A percentile compares a stretch with the other conserved stretches of the same genome.
Conservation (phyloP, 352 stramenopile genomes). For the Phytophthora boehmeriae region DNA sequence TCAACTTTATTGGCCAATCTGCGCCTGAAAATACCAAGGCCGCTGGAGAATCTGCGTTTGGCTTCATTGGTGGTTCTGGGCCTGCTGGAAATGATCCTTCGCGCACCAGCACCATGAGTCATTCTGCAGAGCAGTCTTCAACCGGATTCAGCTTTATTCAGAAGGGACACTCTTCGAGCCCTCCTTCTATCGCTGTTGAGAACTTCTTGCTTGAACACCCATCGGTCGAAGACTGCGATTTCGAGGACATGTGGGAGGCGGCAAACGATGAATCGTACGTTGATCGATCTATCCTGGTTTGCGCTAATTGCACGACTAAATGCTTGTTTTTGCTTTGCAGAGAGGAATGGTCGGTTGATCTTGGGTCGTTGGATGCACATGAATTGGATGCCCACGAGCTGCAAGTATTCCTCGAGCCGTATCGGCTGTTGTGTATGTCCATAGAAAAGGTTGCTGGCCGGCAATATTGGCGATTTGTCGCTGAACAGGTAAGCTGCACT, state of each 20-base stretch:
- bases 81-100: constrained; percentile 50
- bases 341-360: constrained; percentile 76
- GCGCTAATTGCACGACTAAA: constrained; percentile 6
- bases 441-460: constrained; percentile 80
- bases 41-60: constrained; percentile 74
- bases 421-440: constrained; percentile 68
- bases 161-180: constrained; percentile 27
- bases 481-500: constrained; percentile 65
- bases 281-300: not conserved
- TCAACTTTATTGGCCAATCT: constrained; percentile 39
- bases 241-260: constrained; percentile 80
- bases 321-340: constrained; percentile 34
- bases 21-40: constrained; percentile 17
- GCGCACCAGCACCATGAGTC: constrained; percentile 48
- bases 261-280: constrained; percentile 78
- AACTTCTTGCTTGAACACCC: constrained; percentile 67
- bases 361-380: constrained; percentile 45
- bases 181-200: constrained; percentile 44
- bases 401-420: constrained; percentile 62
- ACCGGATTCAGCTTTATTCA: constrained; percentile 51
- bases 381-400: constrained; percentile 65
- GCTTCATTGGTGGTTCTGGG: constrained; percentile 68
- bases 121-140: constrained; percentile 43
- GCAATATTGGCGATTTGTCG: constrained; percentile 80
- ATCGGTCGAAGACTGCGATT: constrained; percentile 54